phyloP scores from a whole-genome alignment of 179 eudicot species.

The Spergularia azorica region DNA sequence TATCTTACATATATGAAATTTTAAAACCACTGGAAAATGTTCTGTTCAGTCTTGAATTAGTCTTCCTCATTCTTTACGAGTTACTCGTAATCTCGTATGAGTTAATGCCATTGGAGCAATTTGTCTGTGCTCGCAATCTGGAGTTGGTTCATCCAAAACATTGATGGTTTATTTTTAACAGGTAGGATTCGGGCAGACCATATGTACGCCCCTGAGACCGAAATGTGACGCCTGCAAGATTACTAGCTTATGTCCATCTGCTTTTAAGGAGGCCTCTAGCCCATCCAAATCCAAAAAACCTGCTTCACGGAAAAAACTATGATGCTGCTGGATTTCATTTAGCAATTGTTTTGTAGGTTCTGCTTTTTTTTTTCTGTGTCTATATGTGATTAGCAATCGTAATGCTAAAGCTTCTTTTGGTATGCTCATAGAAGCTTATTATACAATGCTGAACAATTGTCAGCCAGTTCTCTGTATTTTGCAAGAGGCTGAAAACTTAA shows the following conservation, averaged over 20 bases:
- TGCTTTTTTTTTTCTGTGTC: not conserved
- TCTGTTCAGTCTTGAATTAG: too few species aligned
- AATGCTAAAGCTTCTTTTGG: not conserved
- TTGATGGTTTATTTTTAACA: constrained; percentile 29
- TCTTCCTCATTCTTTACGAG: too few species aligned
- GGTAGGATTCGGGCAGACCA: constrained; percentile 95
- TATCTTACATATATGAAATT: too few species aligned
- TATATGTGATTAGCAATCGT: not conserved
- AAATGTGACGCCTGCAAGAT: constrained; percentile 59
- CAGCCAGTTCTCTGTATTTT: not conserved
- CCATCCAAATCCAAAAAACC: constrained; percentile 57
- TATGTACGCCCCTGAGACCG: constrained; percentile 82
- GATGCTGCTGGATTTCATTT: not conserved
- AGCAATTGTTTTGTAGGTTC: not conserved
- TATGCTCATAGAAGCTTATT: not conserved
- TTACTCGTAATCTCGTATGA: too few species aligned
- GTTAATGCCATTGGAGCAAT: not conserved
- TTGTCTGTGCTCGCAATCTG: not conserved
- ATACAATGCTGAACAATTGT: not conserved
- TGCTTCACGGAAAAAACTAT: constrained; percentile 3
- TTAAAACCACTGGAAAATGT: too few species aligned
- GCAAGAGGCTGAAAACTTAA: too few species aligned
- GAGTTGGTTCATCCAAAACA: not conserved
- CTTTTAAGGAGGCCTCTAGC: constrained; percentile 70
- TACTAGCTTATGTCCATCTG: constrained; percentile 72